phyloP scores from a whole-genome alignment of 306 rosid genomes.

The Purshia tridentata region DNA sequence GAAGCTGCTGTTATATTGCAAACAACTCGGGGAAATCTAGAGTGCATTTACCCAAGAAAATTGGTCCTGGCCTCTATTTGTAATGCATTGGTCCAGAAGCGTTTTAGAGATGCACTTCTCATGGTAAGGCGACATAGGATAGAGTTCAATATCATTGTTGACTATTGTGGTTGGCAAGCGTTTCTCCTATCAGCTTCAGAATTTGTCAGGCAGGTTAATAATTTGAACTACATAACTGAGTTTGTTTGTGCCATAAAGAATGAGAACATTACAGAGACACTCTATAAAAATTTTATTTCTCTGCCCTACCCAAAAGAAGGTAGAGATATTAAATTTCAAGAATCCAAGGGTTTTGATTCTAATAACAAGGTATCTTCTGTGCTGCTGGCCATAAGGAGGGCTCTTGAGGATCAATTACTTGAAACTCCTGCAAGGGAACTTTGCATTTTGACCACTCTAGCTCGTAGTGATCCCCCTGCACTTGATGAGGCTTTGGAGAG shows the following conservation, averaged over 20 bases:
- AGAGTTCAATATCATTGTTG: slow-evolving; percentile 86
- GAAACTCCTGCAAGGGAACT: slow-evolving; percentile 90
- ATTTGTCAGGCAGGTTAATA: slow-evolving; percentile 81
- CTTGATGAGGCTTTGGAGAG: slow-evolving; percentile 96
- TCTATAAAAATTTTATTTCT: slow-evolving; percentile 55
- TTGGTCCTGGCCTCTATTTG: slow-evolving; percentile 76
- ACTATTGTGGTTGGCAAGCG: slow-evolving; percentile 70
- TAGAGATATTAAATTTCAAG: slow-evolving; percentile 40
- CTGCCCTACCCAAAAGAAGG: slow-evolving; percentile 39
- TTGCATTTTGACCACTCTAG: slow-evolving; percentile 91
- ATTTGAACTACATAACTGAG: slow-evolving; percentile 83
- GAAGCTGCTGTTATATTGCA: slow-evolving; percentile 78
- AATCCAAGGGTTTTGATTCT: slow-evolving; percentile 33
- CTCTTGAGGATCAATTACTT: slow-evolving; percentile 66
- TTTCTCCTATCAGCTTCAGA: slow-evolving; percentile 79
- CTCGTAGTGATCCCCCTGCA: slow-evolving; percentile 89
- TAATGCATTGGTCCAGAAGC: slow-evolving; percentile 73
- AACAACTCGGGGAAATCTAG: slow-evolving; percentile 85
- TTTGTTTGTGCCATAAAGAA: slow-evolving; percentile 91
- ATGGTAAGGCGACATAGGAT: slow-evolving; percentile 96
- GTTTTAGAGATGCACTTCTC: slow-evolving; percentile 80
- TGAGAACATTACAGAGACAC: slow-evolving; percentile 60
- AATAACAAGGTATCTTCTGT: slow-evolving; percentile 73
- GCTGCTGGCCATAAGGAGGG: slow-evolving; percentile 73
- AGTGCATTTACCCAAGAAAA: slow-evolving; percentile 85